Conservation (phyloP, 2,329 filamentous ascomycete species). For the Sporothrix globosa region DNA sequence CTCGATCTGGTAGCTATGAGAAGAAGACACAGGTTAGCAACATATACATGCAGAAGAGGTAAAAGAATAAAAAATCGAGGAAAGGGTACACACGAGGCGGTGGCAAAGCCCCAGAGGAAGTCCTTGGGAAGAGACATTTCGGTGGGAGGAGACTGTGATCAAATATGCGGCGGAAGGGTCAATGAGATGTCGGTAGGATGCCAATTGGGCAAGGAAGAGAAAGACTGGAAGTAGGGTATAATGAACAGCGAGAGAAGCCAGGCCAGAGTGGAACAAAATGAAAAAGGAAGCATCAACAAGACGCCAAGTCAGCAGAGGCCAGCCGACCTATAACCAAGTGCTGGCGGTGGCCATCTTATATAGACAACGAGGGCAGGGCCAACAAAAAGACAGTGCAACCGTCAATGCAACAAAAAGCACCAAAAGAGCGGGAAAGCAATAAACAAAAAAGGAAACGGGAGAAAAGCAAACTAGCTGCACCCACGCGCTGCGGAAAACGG, state of each 20-base stretch:
- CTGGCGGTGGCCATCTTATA: slow-evolving; percentile 33
- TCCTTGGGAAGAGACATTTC: slow-evolving; percentile 66
- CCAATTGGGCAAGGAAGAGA: slow-evolving; percentile 2
- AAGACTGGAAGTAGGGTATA: background rate
- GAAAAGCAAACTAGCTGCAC: slow-evolving; percentile 9
- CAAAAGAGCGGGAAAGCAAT: background rate
- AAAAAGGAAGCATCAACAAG: slow-evolving; percentile 22
- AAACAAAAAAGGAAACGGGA: slow-evolving; percentile 4
- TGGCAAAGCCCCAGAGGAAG: slow-evolving; percentile 81
- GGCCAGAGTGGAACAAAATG: background rate
- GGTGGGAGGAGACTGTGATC: slow-evolving; percentile 12
- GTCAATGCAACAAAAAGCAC: background rate
- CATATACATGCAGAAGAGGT: background rate
- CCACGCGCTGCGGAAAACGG: slow-evolving; percentile 10
- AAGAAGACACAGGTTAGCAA: background rate
- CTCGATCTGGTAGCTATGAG: slow-evolving; percentile 82
- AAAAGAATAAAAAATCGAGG: background rate
- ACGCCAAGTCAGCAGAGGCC: slow-evolving; percentile 24
- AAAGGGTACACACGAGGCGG: slow-evolving; percentile 62
- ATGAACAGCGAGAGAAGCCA: background rate
- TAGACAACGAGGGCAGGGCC: slow-evolving; percentile 22
- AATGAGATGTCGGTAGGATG: background rate
- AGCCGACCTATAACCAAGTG: background rate
- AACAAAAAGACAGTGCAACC: slow-evolving; percentile 7
- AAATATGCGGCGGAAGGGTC: background rate